These are phyloP conservation scores for Thraustochytrium sp. DNA, from an alignment of 352 stramenopile species.

Conservation along the genomic window DNA sequence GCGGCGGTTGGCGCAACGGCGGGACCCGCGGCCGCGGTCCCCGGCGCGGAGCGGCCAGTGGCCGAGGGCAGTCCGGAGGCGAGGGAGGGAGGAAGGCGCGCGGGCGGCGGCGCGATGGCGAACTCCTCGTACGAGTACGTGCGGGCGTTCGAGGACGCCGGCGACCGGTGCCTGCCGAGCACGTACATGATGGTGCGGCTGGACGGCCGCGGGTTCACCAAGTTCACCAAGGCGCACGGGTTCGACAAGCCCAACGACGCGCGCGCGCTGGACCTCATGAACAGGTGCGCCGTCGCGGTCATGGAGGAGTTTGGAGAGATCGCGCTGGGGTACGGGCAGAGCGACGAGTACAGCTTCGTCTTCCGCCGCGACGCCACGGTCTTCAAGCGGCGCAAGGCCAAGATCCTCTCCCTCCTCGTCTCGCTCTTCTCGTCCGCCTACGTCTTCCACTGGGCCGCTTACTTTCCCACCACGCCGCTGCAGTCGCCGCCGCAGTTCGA, in stretches of 20 bases:
- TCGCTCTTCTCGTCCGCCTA: conserved; percentile 53
- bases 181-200: conserved; percentile 54
- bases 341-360: conserved; percentile 55
- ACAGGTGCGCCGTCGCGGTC: conserved; percentile 47
- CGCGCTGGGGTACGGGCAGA: conserved; percentile 53
- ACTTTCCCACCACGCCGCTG: conserved; percentile 46
- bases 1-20: too few species aligned
- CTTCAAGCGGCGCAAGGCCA: conserved; percentile 48
- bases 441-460: conserved; percentile 55
- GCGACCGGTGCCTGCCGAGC: conserved; percentile 51
- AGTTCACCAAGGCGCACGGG: conserved; percentile 51
- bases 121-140: conserved; percentile 51
- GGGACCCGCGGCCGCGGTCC: too few species aligned
- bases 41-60: too few species aligned
- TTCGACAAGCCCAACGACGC: conserved; percentile 55
- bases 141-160: conserved; percentile 48
- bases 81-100: too few species aligned
- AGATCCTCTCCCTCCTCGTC: conserved; percentile 54
- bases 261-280: conserved; percentile 51
- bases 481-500: conserved; percentile 53
- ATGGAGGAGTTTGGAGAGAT: conserved; percentile 53
- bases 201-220: conserved; percentile 54
- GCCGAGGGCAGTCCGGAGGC: too few species aligned
- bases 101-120: conserved; percentile 33
- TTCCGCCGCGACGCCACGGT: conserved; percentile 31